phyloP scores from a whole-genome alignment of 2,329 filamentous ascomycete species.

The Fusarium tanahbumbuense region DNA sequence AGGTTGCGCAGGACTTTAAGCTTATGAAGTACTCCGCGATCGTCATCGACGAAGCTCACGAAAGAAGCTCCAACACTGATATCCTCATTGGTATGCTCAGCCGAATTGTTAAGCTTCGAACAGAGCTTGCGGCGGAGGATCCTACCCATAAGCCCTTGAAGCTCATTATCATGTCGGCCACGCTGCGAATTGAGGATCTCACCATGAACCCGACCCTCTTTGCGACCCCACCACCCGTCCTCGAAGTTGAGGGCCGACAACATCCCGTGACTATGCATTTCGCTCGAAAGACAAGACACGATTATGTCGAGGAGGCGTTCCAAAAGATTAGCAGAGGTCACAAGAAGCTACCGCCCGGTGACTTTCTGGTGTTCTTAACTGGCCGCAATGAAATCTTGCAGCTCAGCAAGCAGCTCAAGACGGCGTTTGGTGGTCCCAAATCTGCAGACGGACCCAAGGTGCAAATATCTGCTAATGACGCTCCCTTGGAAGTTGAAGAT shows the following conservation, averaged over 20 bases:
- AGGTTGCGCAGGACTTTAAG: slow-evolving; percentile 89
- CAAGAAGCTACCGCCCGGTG: slow-evolving; percentile 87
- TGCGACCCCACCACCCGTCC: slow-evolving; percentile 78
- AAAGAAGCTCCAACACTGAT: slow-evolving; percentile 96
- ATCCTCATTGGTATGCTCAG: slow-evolving; percentile 98
- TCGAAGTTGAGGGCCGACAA: slow-evolving; percentile 92
- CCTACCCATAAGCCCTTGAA: slow-evolving; percentile 82
- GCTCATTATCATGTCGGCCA: slow-evolving; percentile 98
- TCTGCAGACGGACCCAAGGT: slow-evolving; percentile 73
- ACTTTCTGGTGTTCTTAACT: slow-evolving; percentile 93
- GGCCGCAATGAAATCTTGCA: slow-evolving; percentile 91
- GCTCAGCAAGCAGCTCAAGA: slow-evolving; percentile 82
- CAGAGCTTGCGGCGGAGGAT: slow-evolving; percentile 79
- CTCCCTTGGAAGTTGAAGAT: slow-evolving; percentile 85
- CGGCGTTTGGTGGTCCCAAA: slow-evolving; percentile 70
- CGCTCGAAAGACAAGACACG: slow-evolving; percentile 80
- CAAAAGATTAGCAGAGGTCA: slow-evolving; percentile 89
- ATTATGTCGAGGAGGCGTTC: slow-evolving; percentile 92
- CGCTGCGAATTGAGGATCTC: slow-evolving; percentile 89
- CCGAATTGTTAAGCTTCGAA: slow-evolving; percentile 85
- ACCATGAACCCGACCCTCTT: slow-evolving; percentile 87
- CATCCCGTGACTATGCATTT: slow-evolving; percentile 93
- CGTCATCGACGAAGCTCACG: slow-evolving; percentile 96
- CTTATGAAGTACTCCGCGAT: slow-evolving; percentile 92
- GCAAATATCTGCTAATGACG: slow-evolving; percentile 79